Conservation (phyloP, 2,329 filamentous ascomycete species). For the Cladosporium sp. region DNA sequence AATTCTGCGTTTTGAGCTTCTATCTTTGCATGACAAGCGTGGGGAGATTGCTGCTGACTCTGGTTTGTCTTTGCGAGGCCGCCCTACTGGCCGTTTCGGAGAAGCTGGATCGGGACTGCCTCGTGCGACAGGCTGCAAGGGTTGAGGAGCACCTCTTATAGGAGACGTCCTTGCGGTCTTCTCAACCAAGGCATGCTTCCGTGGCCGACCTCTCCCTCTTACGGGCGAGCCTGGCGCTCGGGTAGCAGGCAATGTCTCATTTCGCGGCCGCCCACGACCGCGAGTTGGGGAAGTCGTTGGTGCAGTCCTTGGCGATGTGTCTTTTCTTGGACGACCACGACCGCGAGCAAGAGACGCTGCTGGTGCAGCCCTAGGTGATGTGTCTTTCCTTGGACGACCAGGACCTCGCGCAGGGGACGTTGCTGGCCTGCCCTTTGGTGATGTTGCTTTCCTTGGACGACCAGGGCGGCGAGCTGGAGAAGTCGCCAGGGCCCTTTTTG, state of each 20-base stretch:
- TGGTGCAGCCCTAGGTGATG: neutral
- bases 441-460: neutral
- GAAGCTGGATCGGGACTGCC: too few relatives aligned
- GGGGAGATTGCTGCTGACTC: neutral
- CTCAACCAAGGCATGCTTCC: conserved; percentile 7
- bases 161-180: neutral
- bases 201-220: conserved; percentile 15
- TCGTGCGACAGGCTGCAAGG: neutral
- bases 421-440: too few relatives aligned
- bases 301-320: neutral
- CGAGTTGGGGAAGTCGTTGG: too few relatives aligned
- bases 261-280: conserved; percentile 20
- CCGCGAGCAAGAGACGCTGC: too few relatives aligned
- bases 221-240: neutral
- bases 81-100: neutral
- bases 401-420: too few relatives aligned
- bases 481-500: neutral
- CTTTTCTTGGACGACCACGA: conserved; percentile 8
- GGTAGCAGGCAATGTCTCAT: conserved; percentile 6
- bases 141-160: neutral
- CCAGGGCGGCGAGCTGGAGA: neutral
- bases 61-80: neutral
- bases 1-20: neutral
- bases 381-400: too few relatives aligned
- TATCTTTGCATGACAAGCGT: neutral